Evolutionary conservation across 768 basidiomycete species (phyloP).

Genomic region (Epithele typhae): DNA sequence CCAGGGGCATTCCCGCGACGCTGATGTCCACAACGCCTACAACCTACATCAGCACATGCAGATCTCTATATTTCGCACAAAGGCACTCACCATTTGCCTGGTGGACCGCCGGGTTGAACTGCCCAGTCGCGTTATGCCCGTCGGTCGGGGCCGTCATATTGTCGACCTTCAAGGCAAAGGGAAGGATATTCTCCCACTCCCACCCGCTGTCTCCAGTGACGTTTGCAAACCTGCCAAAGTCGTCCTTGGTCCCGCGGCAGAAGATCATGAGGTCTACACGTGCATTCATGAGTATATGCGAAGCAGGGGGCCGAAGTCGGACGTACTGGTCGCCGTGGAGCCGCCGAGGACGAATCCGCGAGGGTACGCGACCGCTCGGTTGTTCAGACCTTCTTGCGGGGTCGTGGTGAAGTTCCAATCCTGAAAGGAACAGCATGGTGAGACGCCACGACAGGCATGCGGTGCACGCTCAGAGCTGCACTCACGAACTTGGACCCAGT

Average conservation of each 20-base stretch:
- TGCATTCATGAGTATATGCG: not conserved
- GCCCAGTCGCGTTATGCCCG: conserved; percentile 14
- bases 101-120: conserved; percentile 18
- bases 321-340: conserved; percentile 22
- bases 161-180: conserved; percentile 14
- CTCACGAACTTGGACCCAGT: not conserved
- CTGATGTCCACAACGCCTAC: not conserved
- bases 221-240: conserved; percentile 22
- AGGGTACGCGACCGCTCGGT: conserved; percentile 17
- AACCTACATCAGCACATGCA: too few species aligned
- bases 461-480: too few species aligned
- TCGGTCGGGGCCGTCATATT: conserved; percentile 7
- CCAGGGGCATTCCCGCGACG: conserved; percentile 10
- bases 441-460: too few species aligned
- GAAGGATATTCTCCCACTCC: conserved; percentile 17
- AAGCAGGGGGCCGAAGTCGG: not conserved
- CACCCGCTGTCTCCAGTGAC: conserved; percentile 23
- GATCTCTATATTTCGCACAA: too few species aligned
- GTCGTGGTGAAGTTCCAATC: conserved; percentile 26
- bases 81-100: conserved; percentile 8
- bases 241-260: conserved; percentile 3
- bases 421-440: not conserved
- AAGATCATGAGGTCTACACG: not conserved
- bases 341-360: conserved; percentile 24
- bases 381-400: conserved; percentile 17